Percentiles rank a stretch among this genome's conserved stretches.
phyloP scores from a whole-genome alignment of 1,284 basidiomycete genomes.

The Neonothopanus nambi region DNA sequence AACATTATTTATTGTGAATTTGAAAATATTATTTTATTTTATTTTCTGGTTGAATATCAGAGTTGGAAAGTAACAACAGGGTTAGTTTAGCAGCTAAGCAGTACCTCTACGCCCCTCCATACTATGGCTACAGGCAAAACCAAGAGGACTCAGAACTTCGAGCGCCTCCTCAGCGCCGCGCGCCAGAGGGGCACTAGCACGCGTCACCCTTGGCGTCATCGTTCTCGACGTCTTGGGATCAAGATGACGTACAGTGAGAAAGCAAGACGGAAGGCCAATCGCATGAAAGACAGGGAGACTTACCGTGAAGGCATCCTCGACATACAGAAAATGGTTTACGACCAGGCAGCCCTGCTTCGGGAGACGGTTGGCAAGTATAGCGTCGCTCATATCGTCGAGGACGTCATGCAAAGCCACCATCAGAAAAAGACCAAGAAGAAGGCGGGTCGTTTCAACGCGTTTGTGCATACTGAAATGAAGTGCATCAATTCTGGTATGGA shows the following conservation, averaged over 20 bases:
- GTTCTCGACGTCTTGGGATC: not conserved
- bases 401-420: not conserved
- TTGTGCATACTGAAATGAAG: not conserved
- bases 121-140: too few species aligned
- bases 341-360: too few species aligned
- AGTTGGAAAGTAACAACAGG: too few species aligned
- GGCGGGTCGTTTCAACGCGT: not conserved
- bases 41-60: too few species aligned
- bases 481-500: not conserved
- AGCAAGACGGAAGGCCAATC: not conserved
- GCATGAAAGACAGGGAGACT: not conserved
- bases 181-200: not conserved
- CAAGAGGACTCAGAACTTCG: not conserved
- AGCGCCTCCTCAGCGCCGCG: not conserved
- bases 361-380: not conserved
- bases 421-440: not conserved
- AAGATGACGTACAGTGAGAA: not conserved
- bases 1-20: too few species aligned
- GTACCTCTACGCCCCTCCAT: not conserved
- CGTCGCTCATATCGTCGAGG: not conserved
- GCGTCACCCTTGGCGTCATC: not conserved
- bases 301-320: too few species aligned
- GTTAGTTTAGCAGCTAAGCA: constrained; percentile 19
- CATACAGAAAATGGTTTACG: too few species aligned
- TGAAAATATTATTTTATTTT: too few species aligned